Evolutionary conservation across 441 rosid genomes (phyloP).

Genomic region (Rhodomyrtus psidioides): DNA sequence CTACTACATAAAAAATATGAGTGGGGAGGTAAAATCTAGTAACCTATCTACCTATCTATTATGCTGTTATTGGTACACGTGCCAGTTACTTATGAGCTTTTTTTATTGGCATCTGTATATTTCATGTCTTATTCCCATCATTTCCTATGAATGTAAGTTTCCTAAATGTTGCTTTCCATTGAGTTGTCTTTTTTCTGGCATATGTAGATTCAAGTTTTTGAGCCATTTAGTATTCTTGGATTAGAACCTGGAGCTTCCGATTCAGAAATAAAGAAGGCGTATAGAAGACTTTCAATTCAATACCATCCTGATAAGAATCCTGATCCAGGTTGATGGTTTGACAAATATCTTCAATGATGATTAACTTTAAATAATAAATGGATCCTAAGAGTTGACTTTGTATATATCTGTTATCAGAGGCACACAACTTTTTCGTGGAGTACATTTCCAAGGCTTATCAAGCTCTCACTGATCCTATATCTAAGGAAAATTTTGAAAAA

Average conservation of each 20-base stretch:
- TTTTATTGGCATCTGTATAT: neutral
- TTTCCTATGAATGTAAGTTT: neutral
- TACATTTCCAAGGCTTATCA: conserved; percentile 95
- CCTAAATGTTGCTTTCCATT: neutral
- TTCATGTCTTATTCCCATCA: neutral
- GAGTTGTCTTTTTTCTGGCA: neutral
- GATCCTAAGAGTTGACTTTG: conserved; percentile 6
- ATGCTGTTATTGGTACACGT: neutral
- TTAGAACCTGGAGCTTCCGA: conserved; percentile 79
- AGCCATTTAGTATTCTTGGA: conserved; percentile 82
- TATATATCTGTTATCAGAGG: conserved; percentile 43
- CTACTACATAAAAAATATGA: conserved; percentile 82
- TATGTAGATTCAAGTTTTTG: conserved; percentile 70
- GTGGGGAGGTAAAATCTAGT: conserved; percentile 55
- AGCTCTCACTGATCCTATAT: conserved; percentile 88
- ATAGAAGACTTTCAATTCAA: conserved; percentile 76
- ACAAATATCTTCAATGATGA: conserved; percentile 1
- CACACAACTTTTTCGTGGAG: conserved; percentile 79
- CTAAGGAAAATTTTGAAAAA: conserved; percentile 96
- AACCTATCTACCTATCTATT: neutral
- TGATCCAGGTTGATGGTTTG: conserved; percentile 75
- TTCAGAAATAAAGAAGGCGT: conserved; percentile 80
- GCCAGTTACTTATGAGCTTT: neutral
- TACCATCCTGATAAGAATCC: conserved; percentile 99
- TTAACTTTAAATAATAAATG: conserved; percentile 7